phyloP scores from a whole-genome alignment of 257 asterid species.

The Nicotiana tabacum region DNA sequence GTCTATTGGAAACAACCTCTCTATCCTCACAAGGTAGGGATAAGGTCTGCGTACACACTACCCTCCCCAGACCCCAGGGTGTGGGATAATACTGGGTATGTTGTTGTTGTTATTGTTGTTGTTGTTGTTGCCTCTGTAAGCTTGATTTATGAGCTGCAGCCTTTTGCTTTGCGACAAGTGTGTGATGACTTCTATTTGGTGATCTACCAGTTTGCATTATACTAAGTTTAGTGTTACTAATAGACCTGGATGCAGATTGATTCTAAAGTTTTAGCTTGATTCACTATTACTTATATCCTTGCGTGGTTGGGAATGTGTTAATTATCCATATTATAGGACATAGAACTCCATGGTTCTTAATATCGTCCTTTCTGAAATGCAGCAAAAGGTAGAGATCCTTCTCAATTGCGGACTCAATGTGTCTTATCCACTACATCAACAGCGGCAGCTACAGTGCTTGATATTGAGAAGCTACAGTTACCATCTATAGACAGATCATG shows the following conservation, averaged over 20 bases:
- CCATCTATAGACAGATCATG: conserved; percentile 57
- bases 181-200: neutral
- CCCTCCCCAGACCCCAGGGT: no score
- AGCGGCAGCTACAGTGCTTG: conserved; percentile 49
- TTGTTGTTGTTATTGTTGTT: no score
- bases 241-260: neutral
- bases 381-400: conserved; percentile 63
- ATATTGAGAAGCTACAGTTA: conserved; percentile 55
- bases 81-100: no score
- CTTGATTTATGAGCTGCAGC: neutral
- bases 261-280: neutral
- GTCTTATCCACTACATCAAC: conserved; percentile 50
- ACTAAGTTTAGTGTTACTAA: neutral
- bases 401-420: conserved; percentile 55
- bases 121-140: neutral
- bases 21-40: no score
- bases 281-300: neutral
- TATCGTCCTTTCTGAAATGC: conserved; percentile 34
- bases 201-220: neutral
- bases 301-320: neutral
- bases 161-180: neutral
- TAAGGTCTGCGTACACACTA: no score
- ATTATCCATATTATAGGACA: neutral
- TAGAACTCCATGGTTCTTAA: conserved; percentile 10
- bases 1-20: no score